These are phyloP conservation scores for Phascolomyces articulosus DNA, from an alignment of 371 early-diverging fungal genomes.

Conservation along the genomic window DNA sequence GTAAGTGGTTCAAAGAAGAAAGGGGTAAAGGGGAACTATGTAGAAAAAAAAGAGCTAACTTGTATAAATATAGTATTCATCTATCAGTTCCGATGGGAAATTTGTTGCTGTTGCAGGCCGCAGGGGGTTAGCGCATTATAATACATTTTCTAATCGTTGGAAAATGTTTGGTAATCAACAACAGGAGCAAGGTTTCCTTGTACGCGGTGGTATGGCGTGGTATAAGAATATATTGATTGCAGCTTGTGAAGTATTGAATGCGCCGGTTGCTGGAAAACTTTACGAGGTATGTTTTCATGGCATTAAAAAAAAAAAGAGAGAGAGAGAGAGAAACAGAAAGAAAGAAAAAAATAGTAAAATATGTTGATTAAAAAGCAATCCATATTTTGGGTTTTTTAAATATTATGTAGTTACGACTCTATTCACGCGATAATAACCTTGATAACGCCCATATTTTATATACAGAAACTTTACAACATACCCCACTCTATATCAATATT, in stretches of 20 bases:
- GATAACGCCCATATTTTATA: constrained; percentile 65
- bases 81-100: constrained; percentile 70
- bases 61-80: constrained; percentile 50
- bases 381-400: too few species aligned
- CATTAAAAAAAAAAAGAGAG: background rate
- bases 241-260: constrained; percentile 52
- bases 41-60: background rate
- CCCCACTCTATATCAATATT: constrained; percentile 60
- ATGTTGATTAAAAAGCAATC: too few species aligned
- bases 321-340: too few species aligned
- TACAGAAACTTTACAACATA: constrained; percentile 45
- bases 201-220: constrained; percentile 82
- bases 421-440: constrained; percentile 78
- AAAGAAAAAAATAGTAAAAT: too few species aligned
- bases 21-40: background rate
- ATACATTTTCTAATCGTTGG: constrained; percentile 76
- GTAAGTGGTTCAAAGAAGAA: constrained; percentile 33
- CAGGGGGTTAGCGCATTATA: constrained; percentile 82
- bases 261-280: constrained; percentile 23
- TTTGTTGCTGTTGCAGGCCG: constrained; percentile 83
- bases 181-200: constrained; percentile 80
- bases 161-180: constrained; percentile 86
- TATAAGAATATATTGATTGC: constrained; percentile 73
- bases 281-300: constrained; percentile 58
- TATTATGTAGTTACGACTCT: constrained; percentile 68